Base-by-base conservation (phyloP, 2,329 filamentous ascomycete species). In the Penicillium polonicum region DNA sequence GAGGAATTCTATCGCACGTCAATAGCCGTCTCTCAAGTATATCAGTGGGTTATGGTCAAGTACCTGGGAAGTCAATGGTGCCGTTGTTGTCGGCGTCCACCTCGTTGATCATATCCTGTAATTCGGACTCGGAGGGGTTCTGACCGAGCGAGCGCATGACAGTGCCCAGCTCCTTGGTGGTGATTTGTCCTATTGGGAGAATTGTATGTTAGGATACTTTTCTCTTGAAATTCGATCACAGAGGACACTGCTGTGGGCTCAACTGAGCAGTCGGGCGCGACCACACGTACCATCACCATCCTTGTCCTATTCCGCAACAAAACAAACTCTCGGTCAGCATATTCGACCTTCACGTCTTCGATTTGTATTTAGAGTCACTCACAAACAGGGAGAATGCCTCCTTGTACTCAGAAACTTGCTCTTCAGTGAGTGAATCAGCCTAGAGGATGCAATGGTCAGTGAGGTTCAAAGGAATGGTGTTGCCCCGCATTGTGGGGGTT, bases 321-420 rank as follows among this genome's bases (percentile, higher is more conserved):
- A 64, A 56, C 52, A 52, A 52, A 43, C 50, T 19, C 12, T 4
- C 21, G 31, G 64, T 68, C 43, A 72, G 65, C 55, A 51, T 58
- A 48, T 58, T 50, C 45, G 7, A 39, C 54, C 12, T n/a, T 10
- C 39, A 43, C 12, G 17, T 29, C 21, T 33, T 50, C 43, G 55
- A 60, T 46, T 38, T 35, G 38, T 7, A 29, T 8, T 8, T 56
- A 38, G 43, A 44, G 39, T 55, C 19, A 88, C 94, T 88, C 88
- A 99, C 94, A 81, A 99, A 99, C 68, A 99, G 91, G 78, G 94
- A 99, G 83, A 99, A 99, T 55, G 94, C 94, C 84, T 99, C 94
- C 90, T 97, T 99, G 85, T 97, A 99, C 84, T 99, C 94, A 77
- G 94, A 97, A 78, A 99, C 94, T 86, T 99, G 94, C 83, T 99